A percentile compares a stretch with the other conserved stretches of the same genome.
phyloP scores from a whole-genome alignment of 805 yeast genomes.

The Ogataea philodendri region DNA sequence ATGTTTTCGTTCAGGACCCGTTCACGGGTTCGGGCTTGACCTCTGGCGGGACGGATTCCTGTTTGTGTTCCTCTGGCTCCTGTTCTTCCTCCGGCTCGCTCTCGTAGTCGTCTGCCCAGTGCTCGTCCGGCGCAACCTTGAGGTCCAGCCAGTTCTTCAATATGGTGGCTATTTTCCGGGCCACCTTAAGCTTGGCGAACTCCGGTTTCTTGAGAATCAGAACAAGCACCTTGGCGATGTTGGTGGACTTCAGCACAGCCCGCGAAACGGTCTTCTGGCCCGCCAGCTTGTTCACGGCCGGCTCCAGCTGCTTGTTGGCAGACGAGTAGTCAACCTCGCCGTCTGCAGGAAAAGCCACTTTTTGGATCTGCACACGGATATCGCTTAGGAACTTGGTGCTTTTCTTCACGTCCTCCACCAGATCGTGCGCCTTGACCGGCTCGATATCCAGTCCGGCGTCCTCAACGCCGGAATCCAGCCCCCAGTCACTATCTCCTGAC shows the following conservation, averaged over 20 bases:
- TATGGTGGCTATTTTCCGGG: conserved; percentile 20
- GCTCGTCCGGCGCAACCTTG: conserved; percentile 30
- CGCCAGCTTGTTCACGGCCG: conserved; percentile 26
- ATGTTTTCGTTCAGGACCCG: too few species aligned
- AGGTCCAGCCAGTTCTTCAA: conserved; percentile 29
- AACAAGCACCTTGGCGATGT: conserved; percentile 33
- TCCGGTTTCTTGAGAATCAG: conserved; percentile 39
- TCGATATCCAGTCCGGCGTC: conserved; percentile 19
- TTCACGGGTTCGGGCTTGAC: conserved; percentile 44
- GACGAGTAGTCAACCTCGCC: conserved; percentile 23
- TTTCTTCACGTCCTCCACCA: conserved; percentile 24
- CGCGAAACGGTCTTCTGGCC: conserved; percentile 26
- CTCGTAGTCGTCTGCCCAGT: conserved; percentile 28
- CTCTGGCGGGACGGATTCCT: too few species aligned
- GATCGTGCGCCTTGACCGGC: conserved; percentile 18
- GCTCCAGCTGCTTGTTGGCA: conserved; percentile 21
- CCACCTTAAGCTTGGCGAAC: conserved; percentile 19
- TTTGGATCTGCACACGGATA: conserved; percentile 28
- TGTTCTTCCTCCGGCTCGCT: conserved; percentile 22
- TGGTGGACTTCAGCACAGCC: conserved; percentile 33
- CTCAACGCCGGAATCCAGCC: conserved; percentile 24
- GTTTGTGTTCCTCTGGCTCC: conserved; percentile 47
- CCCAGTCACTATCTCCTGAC: conserved; percentile 33
- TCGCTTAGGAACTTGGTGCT: conserved; percentile 23
- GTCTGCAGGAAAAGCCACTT: conserved; percentile 20